Percentiles rank a stretch among this genome's conserved stretches.
Evolutionary conservation across 2,329 filamentous ascomycete species (phyloP).

Genomic region (Basipetospora chlamydospora): DNA sequence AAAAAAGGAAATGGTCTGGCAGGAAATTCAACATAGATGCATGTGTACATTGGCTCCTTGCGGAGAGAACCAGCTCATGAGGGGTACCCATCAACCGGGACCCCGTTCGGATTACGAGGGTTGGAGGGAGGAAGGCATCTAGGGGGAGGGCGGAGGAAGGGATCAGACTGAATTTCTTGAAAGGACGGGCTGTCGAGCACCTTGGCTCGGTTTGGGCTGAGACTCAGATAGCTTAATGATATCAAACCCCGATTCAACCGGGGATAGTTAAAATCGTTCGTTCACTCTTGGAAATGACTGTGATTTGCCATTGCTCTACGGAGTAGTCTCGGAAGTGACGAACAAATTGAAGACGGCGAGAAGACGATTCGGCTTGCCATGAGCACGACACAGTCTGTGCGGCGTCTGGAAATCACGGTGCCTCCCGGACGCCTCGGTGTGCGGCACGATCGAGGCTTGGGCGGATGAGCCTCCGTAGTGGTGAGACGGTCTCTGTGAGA

Average conservation of each 20-base stretch:
- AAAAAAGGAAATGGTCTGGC: slow-evolving; percentile 8
- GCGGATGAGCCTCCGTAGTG: no score
- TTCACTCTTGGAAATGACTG: background rate
- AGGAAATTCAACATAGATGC: slow-evolving; percentile 11
- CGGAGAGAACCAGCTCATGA: slow-evolving; percentile 9
- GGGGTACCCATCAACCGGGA: slow-evolving; percentile 11
- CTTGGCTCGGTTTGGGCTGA: background rate
- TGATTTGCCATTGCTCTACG: background rate
- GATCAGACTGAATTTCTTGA: background rate
- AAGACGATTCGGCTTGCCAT: no score
- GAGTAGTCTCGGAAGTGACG: background rate
- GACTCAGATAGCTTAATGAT: slow-evolving; percentile 3
- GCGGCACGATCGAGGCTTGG: no score
- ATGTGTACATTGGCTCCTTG: slow-evolving; percentile 5
- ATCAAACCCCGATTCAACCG: slow-evolving; percentile 6
- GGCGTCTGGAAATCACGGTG: no score
- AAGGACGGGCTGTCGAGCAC: background rate
- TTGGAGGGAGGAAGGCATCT: slow-evolving; percentile 5
- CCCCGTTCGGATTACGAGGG: slow-evolving; percentile 6
- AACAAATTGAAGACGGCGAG: background rate
- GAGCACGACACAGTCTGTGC: no score
- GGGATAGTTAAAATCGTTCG: background rate
- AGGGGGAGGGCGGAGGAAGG: background rate
- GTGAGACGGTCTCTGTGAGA: no score
- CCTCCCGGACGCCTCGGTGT: no score